A percentile compares a stretch with the other conserved stretches of the same genome.
phyloP scores from a whole-genome alignment of 495 filamentous ascomycete species.

The Penicillium desertorum region DNA sequence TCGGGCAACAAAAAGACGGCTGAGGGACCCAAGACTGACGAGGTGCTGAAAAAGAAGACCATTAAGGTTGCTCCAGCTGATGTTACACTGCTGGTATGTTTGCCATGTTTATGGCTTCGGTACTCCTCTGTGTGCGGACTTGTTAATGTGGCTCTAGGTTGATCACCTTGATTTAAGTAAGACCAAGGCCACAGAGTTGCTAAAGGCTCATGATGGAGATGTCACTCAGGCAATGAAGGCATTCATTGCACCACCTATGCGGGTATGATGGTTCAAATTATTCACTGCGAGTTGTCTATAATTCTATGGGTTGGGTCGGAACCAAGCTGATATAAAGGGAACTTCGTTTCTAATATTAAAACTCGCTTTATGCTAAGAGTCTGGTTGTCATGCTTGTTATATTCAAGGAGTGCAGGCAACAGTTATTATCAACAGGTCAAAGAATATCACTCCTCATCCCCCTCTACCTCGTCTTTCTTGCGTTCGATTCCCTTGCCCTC shows the following conservation, averaged over 20 bases:
- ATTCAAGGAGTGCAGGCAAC: background rate
- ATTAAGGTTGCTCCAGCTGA: slow-evolving; percentile 67
- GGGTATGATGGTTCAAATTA: slow-evolving; percentile 14
- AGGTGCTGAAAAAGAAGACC: slow-evolving; percentile 48
- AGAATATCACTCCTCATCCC: slow-evolving; percentile 20
- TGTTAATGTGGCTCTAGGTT: slow-evolving; percentile 49
- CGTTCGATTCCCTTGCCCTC: slow-evolving; percentile 53
- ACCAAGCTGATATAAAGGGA: background rate
- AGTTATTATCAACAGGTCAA: background rate
- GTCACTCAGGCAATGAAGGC: slow-evolving; percentile 67
- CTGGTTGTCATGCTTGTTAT: too few species aligned
- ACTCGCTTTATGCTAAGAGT: background rate
- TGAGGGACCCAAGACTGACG: slow-evolving; percentile 45
- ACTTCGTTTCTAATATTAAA: background rate
- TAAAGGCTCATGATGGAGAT: slow-evolving; percentile 78
- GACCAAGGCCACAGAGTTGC: slow-evolving; percentile 76
- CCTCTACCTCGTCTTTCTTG: slow-evolving; percentile 26
- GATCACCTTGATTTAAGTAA: slow-evolving; percentile 79
- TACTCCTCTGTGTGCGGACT: background rate
- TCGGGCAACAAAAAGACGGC: slow-evolving; percentile 17
- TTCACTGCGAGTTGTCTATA: background rate
- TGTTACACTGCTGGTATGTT: slow-evolving; percentile 63
- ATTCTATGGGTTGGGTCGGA: background rate
- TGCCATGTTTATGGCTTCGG: background rate
- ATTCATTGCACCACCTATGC: slow-evolving; percentile 48